Evolutionary conservation across 2,329 filamentous ascomycete species (phyloP).

Genomic region (Pseudogymnoascus verrucosus): DNA sequence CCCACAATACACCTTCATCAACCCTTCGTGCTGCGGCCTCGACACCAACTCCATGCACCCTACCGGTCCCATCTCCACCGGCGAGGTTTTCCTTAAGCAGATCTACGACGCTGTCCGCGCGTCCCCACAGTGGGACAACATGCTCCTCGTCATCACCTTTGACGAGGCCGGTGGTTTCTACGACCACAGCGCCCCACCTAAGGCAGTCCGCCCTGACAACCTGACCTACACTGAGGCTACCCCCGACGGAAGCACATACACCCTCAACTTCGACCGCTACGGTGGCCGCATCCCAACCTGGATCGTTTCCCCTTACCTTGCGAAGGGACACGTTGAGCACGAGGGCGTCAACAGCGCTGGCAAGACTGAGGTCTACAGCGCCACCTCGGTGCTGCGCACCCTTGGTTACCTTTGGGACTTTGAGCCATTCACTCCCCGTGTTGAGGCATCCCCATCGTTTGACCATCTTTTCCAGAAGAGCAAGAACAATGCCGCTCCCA

Average conservation of each 20-base stretch:
- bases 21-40: conserved; percentile 38
- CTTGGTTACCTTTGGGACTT: conserved; percentile 32
- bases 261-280: conserved; percentile 34
- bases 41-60: conserved; percentile 35
- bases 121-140: conserved; percentile 39
- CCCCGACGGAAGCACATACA: conserved; percentile 29
- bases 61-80: conserved; percentile 35
- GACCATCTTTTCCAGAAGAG: conserved; percentile 10
- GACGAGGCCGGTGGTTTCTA: conserved; percentile 41
- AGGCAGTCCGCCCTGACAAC: conserved; percentile 28
- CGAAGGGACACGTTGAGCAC: conserved; percentile 31
- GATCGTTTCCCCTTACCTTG: conserved; percentile 37
- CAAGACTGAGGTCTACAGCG: conserved; percentile 28
- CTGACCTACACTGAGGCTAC: conserved; percentile 31
- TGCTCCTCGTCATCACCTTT: conserved; percentile 39
- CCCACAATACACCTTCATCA: conserved; percentile 40
- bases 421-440: conserved; percentile 9
- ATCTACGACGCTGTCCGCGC: conserved; percentile 38
- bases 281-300: conserved; percentile 37
- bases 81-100: conserved; percentile 37
- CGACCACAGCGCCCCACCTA: conserved; percentile 38
- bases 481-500: background rate
- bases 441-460: conserved; percentile 5
- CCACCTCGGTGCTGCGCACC: conserved; percentile 34
- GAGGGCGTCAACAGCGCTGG: conserved; percentile 25